phyloP scores from a whole-genome alignment of 2,329 filamentous ascomycete genomes.

The Monosporascus sp. region DNA sequence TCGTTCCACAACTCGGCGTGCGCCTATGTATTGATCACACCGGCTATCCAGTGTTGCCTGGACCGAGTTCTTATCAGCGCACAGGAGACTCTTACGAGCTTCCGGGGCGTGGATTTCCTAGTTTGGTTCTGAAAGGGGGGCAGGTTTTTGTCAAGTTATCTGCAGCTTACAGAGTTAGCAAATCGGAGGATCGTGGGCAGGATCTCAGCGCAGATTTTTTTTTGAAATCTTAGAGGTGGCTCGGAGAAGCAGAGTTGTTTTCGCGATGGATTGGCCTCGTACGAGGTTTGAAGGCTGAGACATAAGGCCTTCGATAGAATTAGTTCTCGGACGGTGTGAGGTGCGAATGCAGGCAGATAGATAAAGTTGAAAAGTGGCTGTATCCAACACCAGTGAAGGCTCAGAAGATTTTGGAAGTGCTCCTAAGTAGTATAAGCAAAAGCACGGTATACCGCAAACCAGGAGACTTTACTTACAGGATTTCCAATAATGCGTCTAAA shows the following conservation, averaged over 20 bases:
- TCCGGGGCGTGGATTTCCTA: conserved; percentile 44
- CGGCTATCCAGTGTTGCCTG: conserved; percentile 40
- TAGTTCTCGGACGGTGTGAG: conserved; percentile 49
- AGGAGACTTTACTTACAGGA: too few species aligned
- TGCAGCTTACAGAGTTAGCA: conserved; percentile 51
- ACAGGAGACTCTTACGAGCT: conserved; percentile 37
- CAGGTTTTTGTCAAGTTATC: conserved; percentile 55
- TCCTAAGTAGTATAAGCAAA: too few species aligned
- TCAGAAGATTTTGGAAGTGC: too few species aligned
- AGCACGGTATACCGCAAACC: too few species aligned
- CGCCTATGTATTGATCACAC: conserved; percentile 58
- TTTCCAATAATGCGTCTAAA: too few species aligned
- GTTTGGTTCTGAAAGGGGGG: conserved; percentile 41
- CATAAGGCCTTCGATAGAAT: conserved; percentile 51
- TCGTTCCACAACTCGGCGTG: conserved; percentile 44
- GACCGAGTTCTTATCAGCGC: not conserved
- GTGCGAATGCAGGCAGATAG: conserved; percentile 23
- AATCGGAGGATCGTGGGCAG: conserved; percentile 31
- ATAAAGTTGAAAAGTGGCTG: too few species aligned
- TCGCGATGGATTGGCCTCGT: conserved; percentile 62
- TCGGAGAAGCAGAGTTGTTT: conserved; percentile 40
- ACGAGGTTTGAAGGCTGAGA: conserved; percentile 52
- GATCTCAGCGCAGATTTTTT: conserved; percentile 44
- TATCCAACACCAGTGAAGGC: too few species aligned
- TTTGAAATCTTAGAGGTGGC: conserved; percentile 42